Conservation (phyloP, 495 filamentous ascomycete genomes). For the Aspergillus steynii region DNA sequence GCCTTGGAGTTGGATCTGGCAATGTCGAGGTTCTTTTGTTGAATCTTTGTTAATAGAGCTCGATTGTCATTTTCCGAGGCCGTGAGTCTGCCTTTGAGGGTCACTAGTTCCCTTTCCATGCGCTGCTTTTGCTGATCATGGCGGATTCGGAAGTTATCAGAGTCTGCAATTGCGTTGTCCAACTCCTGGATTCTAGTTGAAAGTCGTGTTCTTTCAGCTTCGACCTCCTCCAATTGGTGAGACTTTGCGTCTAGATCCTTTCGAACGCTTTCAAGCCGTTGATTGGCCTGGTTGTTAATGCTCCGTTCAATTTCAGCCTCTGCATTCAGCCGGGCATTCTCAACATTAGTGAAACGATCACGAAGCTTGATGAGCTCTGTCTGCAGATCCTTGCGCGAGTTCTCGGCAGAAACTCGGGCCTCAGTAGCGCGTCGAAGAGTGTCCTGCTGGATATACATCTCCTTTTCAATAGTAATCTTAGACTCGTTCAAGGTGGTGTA, state of each 20-base stretch:
- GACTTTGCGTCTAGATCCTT: conserved; percentile 76
- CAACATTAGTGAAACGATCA: conserved; percentile 76
- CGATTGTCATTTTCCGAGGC: conserved; percentile 98
- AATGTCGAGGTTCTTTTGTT: conserved; percentile 97
- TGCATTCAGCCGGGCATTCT: conserved; percentile 80
- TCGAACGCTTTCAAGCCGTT: conserved; percentile 74
- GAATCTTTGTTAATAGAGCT: conserved; percentile 91
- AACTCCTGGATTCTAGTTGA: conserved; percentile 76
- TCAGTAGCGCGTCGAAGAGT: conserved; percentile 85
- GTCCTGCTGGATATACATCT: conserved; percentile 97
- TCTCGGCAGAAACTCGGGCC: conserved; percentile 72
- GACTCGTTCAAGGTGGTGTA: conserved; percentile 87
- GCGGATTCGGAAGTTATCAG: conserved; percentile 79
- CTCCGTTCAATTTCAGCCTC: conserved; percentile 79
- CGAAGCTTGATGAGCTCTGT: conserved; percentile 79
- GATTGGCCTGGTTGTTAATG: conserved; percentile 73
- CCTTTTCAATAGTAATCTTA: conserved; percentile 97
- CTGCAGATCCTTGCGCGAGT: conserved; percentile 86
- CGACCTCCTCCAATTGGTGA: conserved; percentile 68
- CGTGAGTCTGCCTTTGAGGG: conserved; percentile 83
- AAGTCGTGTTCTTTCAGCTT: conserved; percentile 72
- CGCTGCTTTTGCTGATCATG: conserved; percentile 94
- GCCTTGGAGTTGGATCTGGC: conserved; percentile 85
- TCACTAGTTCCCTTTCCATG: conserved; percentile 87
- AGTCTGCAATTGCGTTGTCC: conserved; percentile 80